phyloP scores from a whole-genome alignment of 345 rosid species.

The Bruguiera gymnorhiza region DNA sequence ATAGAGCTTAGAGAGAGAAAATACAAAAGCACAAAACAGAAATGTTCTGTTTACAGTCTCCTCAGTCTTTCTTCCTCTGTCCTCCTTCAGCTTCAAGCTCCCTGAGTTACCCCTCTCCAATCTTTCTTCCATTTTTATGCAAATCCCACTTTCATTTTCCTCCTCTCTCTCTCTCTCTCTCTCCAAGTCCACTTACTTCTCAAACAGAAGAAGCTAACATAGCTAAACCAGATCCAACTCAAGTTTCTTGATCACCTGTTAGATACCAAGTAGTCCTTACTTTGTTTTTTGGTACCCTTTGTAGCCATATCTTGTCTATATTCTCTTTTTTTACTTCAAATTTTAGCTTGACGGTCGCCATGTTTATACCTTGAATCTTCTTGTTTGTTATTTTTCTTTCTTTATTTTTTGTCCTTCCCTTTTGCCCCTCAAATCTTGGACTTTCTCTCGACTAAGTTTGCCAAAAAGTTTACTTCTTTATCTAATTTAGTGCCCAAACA shows the following conservation, averaged over 20 bases:
- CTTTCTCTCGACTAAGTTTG: neutral
- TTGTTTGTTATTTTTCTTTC: neutral
- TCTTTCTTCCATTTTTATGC: neutral
- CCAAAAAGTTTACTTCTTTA: neutral
- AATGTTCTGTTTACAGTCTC: conserved; percentile 17
- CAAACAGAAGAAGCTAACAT: neutral
- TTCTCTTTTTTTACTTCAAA: neutral
- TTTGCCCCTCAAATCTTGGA: neutral
- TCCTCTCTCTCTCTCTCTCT: neutral
- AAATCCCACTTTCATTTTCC: neutral
- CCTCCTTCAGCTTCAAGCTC: conserved; percentile 12
- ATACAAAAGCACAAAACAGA: neutral
- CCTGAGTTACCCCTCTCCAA: neutral
- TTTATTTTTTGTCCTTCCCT: neutral
- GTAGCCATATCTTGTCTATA: neutral
- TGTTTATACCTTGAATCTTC: neutral
- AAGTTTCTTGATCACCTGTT: neutral
- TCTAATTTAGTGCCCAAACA: neutral
- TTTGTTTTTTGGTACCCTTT: neutral
- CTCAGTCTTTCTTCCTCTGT: conserved; percentile 27
- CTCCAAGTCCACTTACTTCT: neutral
- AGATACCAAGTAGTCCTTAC: neutral
- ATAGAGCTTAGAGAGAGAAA: neutral
- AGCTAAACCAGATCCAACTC: neutral
- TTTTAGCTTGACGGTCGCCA: neutral